Conservation (phyloP, 768 basidiomycete species). For the Hygrophorus russula region DNA sequence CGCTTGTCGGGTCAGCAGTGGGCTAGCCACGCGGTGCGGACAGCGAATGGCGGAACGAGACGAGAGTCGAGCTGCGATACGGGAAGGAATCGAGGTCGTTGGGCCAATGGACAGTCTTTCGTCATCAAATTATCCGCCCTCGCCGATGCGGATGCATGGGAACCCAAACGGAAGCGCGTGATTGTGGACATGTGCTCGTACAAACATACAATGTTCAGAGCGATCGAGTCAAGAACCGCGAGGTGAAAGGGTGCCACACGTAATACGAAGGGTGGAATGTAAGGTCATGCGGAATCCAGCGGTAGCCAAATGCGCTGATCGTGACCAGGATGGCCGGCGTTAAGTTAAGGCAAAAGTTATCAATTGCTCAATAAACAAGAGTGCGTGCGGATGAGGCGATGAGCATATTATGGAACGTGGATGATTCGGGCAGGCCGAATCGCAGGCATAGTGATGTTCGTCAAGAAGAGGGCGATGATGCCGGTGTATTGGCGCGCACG, state of each 20-base stretch:
- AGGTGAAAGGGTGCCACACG: conserved; percentile 9
- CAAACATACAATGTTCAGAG: conserved; percentile 25
- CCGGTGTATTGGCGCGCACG: conserved; percentile 71
- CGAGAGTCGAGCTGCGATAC: conserved; percentile 14
- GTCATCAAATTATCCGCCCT: conserved; percentile 16
- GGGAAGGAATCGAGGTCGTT: conserved; percentile 8
- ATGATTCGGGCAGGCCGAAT: conserved; percentile 11
- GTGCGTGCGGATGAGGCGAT: conserved; percentile 15
- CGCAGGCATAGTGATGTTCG: conserved; percentile 1
- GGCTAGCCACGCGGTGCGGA: conserved; percentile 25
- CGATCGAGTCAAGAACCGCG: no score
- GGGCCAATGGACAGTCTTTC: conserved; percentile 14
- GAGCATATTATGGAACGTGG: conserved; percentile 2
- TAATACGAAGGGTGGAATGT: conserved; percentile 16
- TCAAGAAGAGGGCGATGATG: conserved; percentile 24
- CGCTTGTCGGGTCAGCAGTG: conserved; percentile 13
- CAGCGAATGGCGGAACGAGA: conserved; percentile 12
- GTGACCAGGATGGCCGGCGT: conserved; percentile 8
- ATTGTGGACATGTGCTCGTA: conserved; percentile 9
- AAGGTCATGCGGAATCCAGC: conserved; percentile 13
- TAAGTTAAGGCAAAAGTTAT: conserved; percentile 15
- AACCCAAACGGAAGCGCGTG: conserved; percentile 15
- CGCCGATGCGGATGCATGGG: conserved; percentile 16
- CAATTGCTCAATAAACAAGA: conserved; percentile 36
- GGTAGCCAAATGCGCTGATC: conserved; percentile 35